A percentile compares a stretch with the other conserved stretches of the same genome.
Conservation (phyloP, 768 basidiomycete genomes). For the Russula sp. region DNA sequence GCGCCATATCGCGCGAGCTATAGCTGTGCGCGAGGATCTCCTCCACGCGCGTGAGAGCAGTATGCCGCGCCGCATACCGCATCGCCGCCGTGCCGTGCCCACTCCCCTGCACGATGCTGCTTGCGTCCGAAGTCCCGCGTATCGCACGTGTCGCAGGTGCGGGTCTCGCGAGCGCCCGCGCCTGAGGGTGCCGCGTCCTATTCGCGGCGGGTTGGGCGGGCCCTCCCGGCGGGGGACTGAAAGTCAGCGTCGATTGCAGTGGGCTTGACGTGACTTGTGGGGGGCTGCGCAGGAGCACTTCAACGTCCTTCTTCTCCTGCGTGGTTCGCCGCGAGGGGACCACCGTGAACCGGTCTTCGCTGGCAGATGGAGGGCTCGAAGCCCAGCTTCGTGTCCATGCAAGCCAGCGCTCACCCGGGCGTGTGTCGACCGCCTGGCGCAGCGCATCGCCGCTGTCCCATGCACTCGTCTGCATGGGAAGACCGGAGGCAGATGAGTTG, state of each 20-base stretch:
- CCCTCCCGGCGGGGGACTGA: slow-evolving; percentile 27
- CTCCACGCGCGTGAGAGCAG: slow-evolving; percentile 29
- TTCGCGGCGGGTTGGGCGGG: background rate
- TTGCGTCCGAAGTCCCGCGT: slow-evolving; percentile 14
- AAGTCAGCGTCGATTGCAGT: slow-evolving; percentile 51
- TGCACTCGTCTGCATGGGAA: slow-evolving; percentile 18
- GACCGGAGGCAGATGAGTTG: background rate
- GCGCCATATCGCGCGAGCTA: slow-evolving; percentile 24
- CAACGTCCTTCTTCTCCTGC: slow-evolving; percentile 28
- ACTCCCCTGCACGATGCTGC: slow-evolving; percentile 8
- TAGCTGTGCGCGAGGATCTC: slow-evolving; percentile 30
- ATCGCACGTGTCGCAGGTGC: background rate
- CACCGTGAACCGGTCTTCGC: slow-evolving; percentile 38
- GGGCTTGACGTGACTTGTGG: slow-evolving; percentile 51
- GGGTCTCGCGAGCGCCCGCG: background rate
- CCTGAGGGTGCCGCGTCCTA: background rate
- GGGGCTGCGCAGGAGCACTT: slow-evolving; percentile 49
- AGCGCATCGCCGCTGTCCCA: slow-evolving; percentile 21
- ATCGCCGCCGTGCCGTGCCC: slow-evolving; percentile 26
- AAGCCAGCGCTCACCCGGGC: slow-evolving; percentile 18
- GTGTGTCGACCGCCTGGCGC: slow-evolving; percentile 24
- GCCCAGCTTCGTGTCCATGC: slow-evolving; percentile 26
- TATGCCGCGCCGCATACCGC: slow-evolving; percentile 27
- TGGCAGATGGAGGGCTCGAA: slow-evolving; percentile 16
- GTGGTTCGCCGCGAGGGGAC: slow-evolving; percentile 32